Conservation (phyloP, 306 rosid genomes). For the Cajanus cajan region DNA sequence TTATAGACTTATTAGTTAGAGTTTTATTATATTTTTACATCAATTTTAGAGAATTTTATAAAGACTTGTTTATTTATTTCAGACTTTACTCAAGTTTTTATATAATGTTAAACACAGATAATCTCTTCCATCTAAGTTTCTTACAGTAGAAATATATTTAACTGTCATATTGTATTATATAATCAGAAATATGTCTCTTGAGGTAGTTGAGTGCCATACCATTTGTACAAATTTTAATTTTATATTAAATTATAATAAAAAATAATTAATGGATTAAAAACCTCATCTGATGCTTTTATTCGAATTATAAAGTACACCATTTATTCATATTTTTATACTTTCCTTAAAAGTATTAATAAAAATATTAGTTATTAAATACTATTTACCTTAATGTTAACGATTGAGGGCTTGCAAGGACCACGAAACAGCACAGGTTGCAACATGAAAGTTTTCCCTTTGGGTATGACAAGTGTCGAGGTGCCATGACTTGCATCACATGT, state of each 20-base stretch:
- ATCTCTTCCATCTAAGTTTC: no score
- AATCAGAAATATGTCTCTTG: no score
- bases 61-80: no score
- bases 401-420: constrained; percentile 53
- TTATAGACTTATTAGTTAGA: no score
- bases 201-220: no score
- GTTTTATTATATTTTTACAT: no score
- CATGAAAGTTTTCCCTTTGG: constrained; percentile 39
- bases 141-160: no score
- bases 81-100: no score
- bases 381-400: constrained; percentile 36
- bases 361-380: not conserved
- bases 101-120: no score
- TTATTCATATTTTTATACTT: not conserved
- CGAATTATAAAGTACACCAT: not conserved
- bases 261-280: not conserved
- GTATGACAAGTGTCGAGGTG: constrained; percentile 38
- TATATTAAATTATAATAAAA: not conserved
- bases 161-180: no score
- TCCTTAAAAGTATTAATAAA: not conserved
- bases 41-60: no score
- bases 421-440: constrained; percentile 39
- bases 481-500: constrained; percentile 31
- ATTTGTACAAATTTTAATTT: not conserved
- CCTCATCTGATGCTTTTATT: not conserved